Conservation (phyloP, 2,329 filamentous ascomycete species). For the Alternaria longipes region DNA sequence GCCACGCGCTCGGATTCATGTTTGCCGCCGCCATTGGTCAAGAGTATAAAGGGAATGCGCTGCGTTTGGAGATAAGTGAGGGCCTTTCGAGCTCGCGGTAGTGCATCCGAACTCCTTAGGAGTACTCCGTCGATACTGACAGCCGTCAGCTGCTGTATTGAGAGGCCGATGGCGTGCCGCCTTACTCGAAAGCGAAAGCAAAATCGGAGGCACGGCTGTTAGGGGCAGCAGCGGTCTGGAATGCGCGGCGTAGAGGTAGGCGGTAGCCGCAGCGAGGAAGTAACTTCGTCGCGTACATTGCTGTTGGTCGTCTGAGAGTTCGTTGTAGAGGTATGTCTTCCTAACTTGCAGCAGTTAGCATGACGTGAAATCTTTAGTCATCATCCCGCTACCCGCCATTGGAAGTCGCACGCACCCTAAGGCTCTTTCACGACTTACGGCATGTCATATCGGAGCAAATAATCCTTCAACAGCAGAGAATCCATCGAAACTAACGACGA, state of each 20-base stretch:
- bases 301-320: constrained; percentile 6
- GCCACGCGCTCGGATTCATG: constrained; percentile 77
- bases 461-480: background rate
- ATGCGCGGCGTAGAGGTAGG: constrained; percentile 27
- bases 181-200: constrained; percentile 67
- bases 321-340: constrained; percentile 3
- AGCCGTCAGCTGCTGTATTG: constrained; percentile 31
- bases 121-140: constrained; percentile 92
- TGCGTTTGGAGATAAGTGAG: constrained; percentile 76
- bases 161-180: constrained; percentile 29
- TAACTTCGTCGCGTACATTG: constrained; percentile 30
- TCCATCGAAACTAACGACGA: too few relatives aligned
- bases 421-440: background rate
- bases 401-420: background rate
- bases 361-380: constrained; percentile 1
- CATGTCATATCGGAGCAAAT: background rate
- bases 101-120: constrained; percentile 78
- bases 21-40: constrained; percentile 95
- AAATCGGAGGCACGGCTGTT: constrained; percentile 60
- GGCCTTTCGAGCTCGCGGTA: constrained; percentile 79
- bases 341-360: constrained; percentile 1
- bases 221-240: constrained; percentile 37
- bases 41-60: constrained; percentile 87
- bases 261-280: constrained; percentile 23
- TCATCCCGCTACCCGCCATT: background rate